Base-by-base conservation (phyloP, 116 monocot genomes). In the Cymodocea nodosa region DNA sequence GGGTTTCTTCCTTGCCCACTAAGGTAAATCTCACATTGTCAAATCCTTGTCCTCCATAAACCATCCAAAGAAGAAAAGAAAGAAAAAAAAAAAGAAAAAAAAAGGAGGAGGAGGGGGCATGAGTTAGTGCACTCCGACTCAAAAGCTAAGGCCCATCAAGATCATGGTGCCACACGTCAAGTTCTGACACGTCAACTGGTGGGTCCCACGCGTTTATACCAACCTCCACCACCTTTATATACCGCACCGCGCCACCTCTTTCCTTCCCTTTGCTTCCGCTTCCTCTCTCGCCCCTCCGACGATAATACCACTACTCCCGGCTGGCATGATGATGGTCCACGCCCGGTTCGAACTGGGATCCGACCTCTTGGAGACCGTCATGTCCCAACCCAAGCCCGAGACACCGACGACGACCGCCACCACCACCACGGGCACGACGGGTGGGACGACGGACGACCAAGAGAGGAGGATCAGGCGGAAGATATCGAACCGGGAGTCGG, bases 401-500 rank as follows among this genome's bases (percentile, higher is more conserved):
- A 20, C 62, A 3, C 62, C 62, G 35, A 40, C 65, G 50, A 48
- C 50, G 50, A 23, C 49, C 64, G 15, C 36, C 59, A n/a, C n/a
- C n/a, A n/a, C n/a, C n/a, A n/a, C n/a, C n/a, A n/a, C n/a, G n/a
- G 39, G 11, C 56, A 50, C 22, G 56, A 23, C 55, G 16, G 54
- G 68, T 2, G 35, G 35, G 18, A 23, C 51, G 18, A 23, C 51
- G 37, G 59, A 51, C 19, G 66, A 51, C 52, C 65, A 76, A 5
- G 72, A 72, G 54, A 67, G 83, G 15, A 35, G 70, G 76, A 57
- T 61, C 36, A 57, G 79, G 20, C 65, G 83, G 39, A 83, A 58
- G 83, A 48, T 79, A 4, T 83, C 83, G 60, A 79, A 79, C 76
- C 57, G 83, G 9, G 83, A 83, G 64, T 83, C 83, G 15, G 83